Evolutionary conservation across 2,329 filamentous ascomycete species (phyloP).

Genomic region (Colletotrichum trifolii): DNA sequence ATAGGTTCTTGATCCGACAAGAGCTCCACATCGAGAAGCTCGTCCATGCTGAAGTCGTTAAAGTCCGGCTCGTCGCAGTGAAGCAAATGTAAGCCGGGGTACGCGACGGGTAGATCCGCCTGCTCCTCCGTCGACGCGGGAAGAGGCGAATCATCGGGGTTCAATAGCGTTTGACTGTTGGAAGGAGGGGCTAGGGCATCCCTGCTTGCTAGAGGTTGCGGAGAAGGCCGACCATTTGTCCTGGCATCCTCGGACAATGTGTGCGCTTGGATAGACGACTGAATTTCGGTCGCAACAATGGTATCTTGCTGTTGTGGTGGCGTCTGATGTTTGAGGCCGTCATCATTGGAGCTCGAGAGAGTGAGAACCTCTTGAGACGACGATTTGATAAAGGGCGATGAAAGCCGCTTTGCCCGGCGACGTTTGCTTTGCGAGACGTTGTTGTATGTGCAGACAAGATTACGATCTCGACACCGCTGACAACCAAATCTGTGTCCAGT

Average conservation of each 20-base stretch:
- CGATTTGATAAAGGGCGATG: neutral
- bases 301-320: neutral
- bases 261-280: neutral
- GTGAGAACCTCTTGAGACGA: neutral
- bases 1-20: neutral
- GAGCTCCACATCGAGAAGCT: conserved; percentile 12
- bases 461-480: conserved; percentile 10
- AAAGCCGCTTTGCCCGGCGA: neutral
- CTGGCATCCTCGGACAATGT: too few species aligned
- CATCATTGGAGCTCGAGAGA: neutral
- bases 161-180: too few species aligned
- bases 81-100: conserved; percentile 2
- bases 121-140: neutral
- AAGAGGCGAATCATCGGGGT: neutral
- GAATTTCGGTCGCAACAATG: neutral
- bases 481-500: conserved; percentile 18
- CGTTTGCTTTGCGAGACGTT: conserved; percentile 9
- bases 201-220: too few species aligned
- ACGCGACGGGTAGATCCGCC: neutral
- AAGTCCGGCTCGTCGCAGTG: conserved; percentile 7
- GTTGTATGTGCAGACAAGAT: conserved; percentile 9
- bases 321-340: neutral
- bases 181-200: too few species aligned
- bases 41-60: conserved; percentile 7
- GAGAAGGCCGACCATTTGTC: too few species aligned